Evolutionary conservation across 164 flowering plant genomes (phyloP).

Genomic region (grape (Vitis vinifera)): DNA sequence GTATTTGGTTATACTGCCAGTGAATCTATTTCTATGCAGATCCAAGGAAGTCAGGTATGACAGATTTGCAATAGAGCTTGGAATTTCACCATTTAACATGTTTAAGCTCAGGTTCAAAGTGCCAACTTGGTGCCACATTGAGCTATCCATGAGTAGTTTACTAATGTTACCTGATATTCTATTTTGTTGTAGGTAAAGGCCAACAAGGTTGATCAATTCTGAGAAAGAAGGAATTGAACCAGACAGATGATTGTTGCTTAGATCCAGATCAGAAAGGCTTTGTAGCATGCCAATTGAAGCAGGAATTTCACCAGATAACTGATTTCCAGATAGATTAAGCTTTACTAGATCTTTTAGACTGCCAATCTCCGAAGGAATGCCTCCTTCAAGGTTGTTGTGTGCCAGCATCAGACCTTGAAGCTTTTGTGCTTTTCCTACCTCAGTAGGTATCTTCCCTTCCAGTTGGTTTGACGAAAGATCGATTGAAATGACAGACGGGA

Average conservation of each 20-base stretch:
- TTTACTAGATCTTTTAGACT: conserved; percentile 16
- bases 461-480: conserved; percentile 13
- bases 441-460: conserved; percentile 12
- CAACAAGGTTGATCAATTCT: conserved; percentile 10
- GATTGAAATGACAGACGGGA: conserved; percentile 9
- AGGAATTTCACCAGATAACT: conserved; percentile 7
- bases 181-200: conserved; percentile 15
- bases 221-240: conserved; percentile 12
- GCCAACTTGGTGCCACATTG: conserved; percentile 12
- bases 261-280: conserved; percentile 20
- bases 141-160: conserved; percentile 5
- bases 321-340: conserved; percentile 15
- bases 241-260: conserved; percentile 12
- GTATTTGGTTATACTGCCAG: not conserved
- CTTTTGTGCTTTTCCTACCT: conserved; percentile 9
- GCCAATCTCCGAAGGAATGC: conserved; percentile 14
- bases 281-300: conserved; percentile 11
- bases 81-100: conserved; percentile 10
- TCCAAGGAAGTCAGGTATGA: conserved; percentile 13
- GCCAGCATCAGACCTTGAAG: conserved; percentile 15
- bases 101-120: conserved; percentile 14
- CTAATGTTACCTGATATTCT: conserved; percentile 11
- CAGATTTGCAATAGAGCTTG: conserved; percentile 11
- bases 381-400: conserved; percentile 10
- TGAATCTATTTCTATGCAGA: conserved; percentile 12